Evolutionary conservation across 129 eudicot genomes (phyloP).

Genomic region (Ambrosia trifida): DNA sequence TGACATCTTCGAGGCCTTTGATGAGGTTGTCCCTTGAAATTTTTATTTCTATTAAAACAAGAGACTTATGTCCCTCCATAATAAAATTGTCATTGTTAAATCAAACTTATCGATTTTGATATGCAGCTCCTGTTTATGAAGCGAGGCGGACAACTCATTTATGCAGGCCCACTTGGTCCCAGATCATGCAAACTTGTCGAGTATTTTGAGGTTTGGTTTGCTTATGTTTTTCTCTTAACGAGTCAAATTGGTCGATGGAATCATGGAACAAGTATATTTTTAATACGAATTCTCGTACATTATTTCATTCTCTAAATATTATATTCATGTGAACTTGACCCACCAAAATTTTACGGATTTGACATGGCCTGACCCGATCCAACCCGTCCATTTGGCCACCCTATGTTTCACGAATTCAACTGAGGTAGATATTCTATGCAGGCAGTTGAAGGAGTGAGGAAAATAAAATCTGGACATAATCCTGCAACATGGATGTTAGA

Average conservation of each 20-base stretch:
- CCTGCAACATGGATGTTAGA: constrained; percentile 99
- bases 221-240: not conserved
- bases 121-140: constrained; percentile 94
- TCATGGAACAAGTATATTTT: not conserved
- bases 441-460: constrained; percentile 83
- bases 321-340: not conserved
- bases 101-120: not conserved
- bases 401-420: constrained; percentile 13
- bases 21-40: constrained; percentile 57
- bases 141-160: constrained; percentile 94
- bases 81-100: not conserved
- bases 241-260: not conserved
- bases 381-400: not conserved
- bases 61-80: constrained; percentile 1
- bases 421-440: constrained; percentile 29
- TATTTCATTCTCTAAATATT: not conserved
- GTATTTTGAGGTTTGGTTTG: constrained; percentile 72
- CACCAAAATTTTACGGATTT: not conserved
- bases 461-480: constrained; percentile 76
- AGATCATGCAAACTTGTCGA: constrained; percentile 79
- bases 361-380: not conserved
- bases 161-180: constrained; percentile 93
- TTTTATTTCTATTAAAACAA: not conserved
- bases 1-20: constrained; percentile 96
- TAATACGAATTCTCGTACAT: constrained; percentile 5